These are phyloP conservation scores for Hygrocybe punicea DNA, from an alignment of 768 basidiomycete genomes.

Conservation along the genomic window DNA sequence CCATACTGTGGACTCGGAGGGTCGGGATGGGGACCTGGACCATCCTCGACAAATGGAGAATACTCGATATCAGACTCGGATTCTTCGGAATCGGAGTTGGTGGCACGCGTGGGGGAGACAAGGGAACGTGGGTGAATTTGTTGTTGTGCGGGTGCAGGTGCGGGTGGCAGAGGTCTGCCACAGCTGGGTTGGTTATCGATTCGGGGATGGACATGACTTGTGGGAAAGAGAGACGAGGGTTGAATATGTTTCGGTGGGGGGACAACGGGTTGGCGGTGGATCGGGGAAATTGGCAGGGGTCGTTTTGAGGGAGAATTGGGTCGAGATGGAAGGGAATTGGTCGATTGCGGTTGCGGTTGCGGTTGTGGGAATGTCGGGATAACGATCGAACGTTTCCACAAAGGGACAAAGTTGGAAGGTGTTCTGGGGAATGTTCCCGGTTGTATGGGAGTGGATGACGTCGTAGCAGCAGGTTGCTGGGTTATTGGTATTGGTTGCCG, in stretches of 20 bases:
- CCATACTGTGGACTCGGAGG: conserved; percentile 42
- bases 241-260: too few relatives aligned
- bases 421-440: not conserved
- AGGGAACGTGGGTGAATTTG: not conserved
- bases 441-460: not conserved
- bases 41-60: conserved; percentile 20
- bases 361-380: conserved; percentile 4
- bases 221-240: too few relatives aligned
- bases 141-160: conserved; percentile 7
- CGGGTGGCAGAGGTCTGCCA: not conserved
- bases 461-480: too few relatives aligned
- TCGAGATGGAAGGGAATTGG: not conserved
- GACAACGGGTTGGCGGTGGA: too few relatives aligned
- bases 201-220: not conserved
- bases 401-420: conserved; percentile 35
- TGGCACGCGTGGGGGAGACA: not conserved
- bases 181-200: too few relatives aligned
- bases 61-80: conserved; percentile 23
- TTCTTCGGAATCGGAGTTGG: conserved; percentile 11
- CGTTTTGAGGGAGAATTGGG: not conserved
- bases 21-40: conserved; percentile 12
- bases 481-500: not conserved
- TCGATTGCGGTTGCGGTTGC: conserved; percentile 9
- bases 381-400: conserved; percentile 39
- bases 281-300: too few relatives aligned